Evolutionary conservation across 345 rosid genomes (phyloP), one percentile per base, ranked within the genome.

Genomic region (Iberis pinnata): DNA sequence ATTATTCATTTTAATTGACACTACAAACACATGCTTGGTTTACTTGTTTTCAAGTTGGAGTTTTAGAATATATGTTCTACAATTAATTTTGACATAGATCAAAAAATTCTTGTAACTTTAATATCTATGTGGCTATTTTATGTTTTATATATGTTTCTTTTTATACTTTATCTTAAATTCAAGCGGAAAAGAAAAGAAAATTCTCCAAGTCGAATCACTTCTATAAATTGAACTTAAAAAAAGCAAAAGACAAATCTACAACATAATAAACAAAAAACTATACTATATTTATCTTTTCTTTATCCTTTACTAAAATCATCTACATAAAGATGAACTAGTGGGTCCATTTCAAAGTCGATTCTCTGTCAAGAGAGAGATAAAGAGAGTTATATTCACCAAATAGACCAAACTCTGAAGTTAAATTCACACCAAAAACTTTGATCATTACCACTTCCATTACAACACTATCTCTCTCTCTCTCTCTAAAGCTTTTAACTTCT

Each of bases 211-310:
- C 32, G 54, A 51, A 51, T 66, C 59, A 58, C 54, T 58, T 56
- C 6, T 2, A 22, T 50, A 58, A 13, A 36, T 26, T 18, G 26
- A 66, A 52, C 65, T 44, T 22, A 22, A 22, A 45, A 66, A 67
- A 66, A 66, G 70, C 60, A 59, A 67, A 67, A 59, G 65, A 40
- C 49, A 59, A 66, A 59, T 53, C 65, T 66, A 66, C 29, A 49
- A 22, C n/a, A 14, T 13, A 58, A 22, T 22, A 16, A 7, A 0
- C 9, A 47, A 31, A 3, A 22, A 22, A 22, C 25, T 22, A 22
- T n/a, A 46, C 10, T 49, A 49, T 35, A 27, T 40, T n/a, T 37
- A 12, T 16, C 12, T 24, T 40, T 20, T 18, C 16, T 53, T 44
- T 38, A 3, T 9, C 20, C 45, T 41, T 56, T 37, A 12, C 43